Conservation (phyloP, 768 basidiomycete species). For the Crucibulum laeve region DNA sequence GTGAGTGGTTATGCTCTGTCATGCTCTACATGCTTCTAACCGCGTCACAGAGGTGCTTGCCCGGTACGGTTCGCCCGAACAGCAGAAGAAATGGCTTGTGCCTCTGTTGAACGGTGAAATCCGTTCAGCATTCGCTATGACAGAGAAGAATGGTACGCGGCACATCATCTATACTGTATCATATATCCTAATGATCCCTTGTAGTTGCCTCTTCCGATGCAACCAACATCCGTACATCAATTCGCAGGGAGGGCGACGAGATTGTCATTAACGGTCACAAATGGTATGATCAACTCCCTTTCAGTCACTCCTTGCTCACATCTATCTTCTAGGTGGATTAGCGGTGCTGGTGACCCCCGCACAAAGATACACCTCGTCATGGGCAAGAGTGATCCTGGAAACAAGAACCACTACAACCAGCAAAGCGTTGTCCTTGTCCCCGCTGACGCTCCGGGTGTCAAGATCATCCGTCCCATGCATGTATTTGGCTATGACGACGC, state of each 20-base stretch:
- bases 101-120: slow-evolving; percentile 92
- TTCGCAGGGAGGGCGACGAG: slow-evolving; percentile 77
- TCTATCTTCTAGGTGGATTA: slow-evolving; percentile 75
- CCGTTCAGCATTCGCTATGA: slow-evolving; percentile 95
- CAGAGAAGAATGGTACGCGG: slow-evolving; percentile 75
- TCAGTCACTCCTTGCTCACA: background rate
- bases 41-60: slow-evolving; percentile 83
- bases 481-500: slow-evolving; percentile 96
- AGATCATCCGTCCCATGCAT: slow-evolving; percentile 85
- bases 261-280: slow-evolving; percentile 96
- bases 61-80: slow-evolving; percentile 85
- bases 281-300: slow-evolving; percentile 49
- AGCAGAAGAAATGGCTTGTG: slow-evolving; percentile 86
- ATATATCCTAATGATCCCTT: slow-evolving; percentile 7
- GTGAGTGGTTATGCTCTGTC: slow-evolving; percentile 32
- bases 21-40: slow-evolving; percentile 2
- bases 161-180: slow-evolving; percentile 3
- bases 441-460: slow-evolving; percentile 80
- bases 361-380: slow-evolving; percentile 89
- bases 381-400: slow-evolving; percentile 88
- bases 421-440: slow-evolving; percentile 98
- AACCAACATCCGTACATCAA: slow-evolving; percentile 88
- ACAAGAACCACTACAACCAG: slow-evolving; percentile 71
- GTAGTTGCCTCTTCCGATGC: slow-evolving; percentile 93
- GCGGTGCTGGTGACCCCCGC: slow-evolving; percentile 92